Conservation (phyloP, 2,329 filamentous ascomycete genomes). For the Lojkania enalia region DNA sequence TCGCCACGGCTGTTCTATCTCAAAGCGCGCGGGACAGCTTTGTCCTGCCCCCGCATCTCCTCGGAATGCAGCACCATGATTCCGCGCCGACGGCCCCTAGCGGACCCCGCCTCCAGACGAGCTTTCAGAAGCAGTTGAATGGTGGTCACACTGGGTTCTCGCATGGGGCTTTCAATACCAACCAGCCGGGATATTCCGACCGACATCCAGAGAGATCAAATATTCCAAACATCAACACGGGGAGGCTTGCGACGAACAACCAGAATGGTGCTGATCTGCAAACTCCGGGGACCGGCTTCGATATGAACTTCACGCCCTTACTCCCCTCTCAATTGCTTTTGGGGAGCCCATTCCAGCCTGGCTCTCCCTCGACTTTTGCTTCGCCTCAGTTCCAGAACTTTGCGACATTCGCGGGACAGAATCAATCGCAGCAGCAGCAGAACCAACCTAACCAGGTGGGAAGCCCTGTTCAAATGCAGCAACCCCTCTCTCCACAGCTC, state of each 20-base stretch:
- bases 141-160: slow-evolving; percentile 84
- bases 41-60: slow-evolving; percentile 79
- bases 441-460: slow-evolving; percentile 65
- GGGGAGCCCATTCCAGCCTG: slow-evolving; percentile 95
- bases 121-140: slow-evolving; percentile 74
- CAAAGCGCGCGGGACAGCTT: slow-evolving; percentile 78
- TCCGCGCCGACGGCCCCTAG: slow-evolving; percentile 62
- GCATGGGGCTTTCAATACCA: slow-evolving; percentile 87
- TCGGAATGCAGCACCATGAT: slow-evolving; percentile 90
- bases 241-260: slow-evolving; percentile 60
- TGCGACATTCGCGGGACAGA: slow-evolving; percentile 62
- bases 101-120: slow-evolving; percentile 60
- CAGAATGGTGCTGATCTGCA: slow-evolving; percentile 73
- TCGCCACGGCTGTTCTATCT: slow-evolving; percentile 83
- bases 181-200: slow-evolving; percentile 79
- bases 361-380: slow-evolving; percentile 84
- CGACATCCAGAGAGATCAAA: slow-evolving; percentile 82
- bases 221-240: slow-evolving; percentile 91
- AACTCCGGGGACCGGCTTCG: slow-evolving; percentile 84
- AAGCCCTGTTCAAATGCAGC: slow-evolving; percentile 74
- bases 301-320: slow-evolving; percentile 98
- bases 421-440: slow-evolving; percentile 64
- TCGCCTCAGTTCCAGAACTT: slow-evolving; percentile 91
- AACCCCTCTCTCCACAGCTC: slow-evolving; percentile 73
- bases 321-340: slow-evolving; percentile 92